Evolutionary conservation across 148 eudicot genomes (phyloP), one percentile per base, ranked within the genome.

Genomic region (Chenopodium album): DNA sequence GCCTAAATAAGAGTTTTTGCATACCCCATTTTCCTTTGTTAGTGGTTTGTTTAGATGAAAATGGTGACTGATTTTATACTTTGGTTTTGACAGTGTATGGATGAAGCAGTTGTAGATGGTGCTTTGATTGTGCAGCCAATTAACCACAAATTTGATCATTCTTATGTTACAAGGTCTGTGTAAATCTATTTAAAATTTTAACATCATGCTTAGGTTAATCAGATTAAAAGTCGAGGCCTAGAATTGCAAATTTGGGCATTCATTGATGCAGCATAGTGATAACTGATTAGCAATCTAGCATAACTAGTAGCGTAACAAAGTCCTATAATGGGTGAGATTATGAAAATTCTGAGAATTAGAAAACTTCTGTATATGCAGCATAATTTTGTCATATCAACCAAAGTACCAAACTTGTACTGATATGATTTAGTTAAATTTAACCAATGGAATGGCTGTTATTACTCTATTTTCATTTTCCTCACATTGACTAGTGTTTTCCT

Each of bases 91-190:
- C 87, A 95, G 98, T 85, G 89, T 75, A 95, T 95, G 98, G 89
- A 78, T 67, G 92, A 90, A 78, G 98, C 94, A 70, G 90, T 89
- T 29, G 94, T 95, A 47, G 97, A 93, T 88, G 98, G 94, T 85
- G 97, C 98, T 19, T 85, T 95, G 62, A 93, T 95, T 32, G 98
- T 95, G 79, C 98, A 95, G 81, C 98, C 98, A 26, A 93, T 93
- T 47, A 91, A 95, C 76, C 94, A 95, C 80, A 95, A 90, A 84
- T 95, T 92, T 86, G 97, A 93, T 86, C 98, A 95, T 83, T 90
- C 98, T 19, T 91, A 90, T 76, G 94, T 95, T 56, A 90, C 98
- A 77, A 95, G 98, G 98, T 95, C 65, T 37, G 70, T 73, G 3
- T 10, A n/a, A 47, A n/a, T 4, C 26, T 19, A 14, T 71, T 41